Base-by-base conservation (phyloP, 495 filamentous ascomycete species). In the Xylaria scruposa region DNA sequence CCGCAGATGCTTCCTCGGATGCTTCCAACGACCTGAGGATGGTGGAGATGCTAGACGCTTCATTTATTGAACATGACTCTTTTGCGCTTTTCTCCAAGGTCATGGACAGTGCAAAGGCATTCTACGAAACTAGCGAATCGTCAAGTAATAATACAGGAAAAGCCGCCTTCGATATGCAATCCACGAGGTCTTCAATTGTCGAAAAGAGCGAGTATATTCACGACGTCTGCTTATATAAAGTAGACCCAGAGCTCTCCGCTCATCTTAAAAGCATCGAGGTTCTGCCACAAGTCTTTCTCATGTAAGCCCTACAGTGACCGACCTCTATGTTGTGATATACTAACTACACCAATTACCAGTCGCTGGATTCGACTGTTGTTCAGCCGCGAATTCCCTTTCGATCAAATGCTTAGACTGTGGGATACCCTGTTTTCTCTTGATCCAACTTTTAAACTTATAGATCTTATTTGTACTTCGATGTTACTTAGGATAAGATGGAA, bases 291-390 rank as follows among this genome's bases (percentile, higher is more conserved):
- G 92, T 99, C 58, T 99, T 98, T 78, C 81, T 99, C 42, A 97
- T 98, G 92, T 95, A 80, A 82, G 90, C 83, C 62, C 66, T 1
- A 29, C 3, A 1, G 21, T 31, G 9, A 21, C 21, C 19, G 47
- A 3, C 29, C 33, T 5, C n/a, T 68, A 9, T 54, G 3, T 21
- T 4, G 31, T 19, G 21, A 19, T 31, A 70, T 72, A 64, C 76
- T 72, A 66, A 76, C 42, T n/a, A 9, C 31, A 13, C 7, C 19
- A 8, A n/a, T 24, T 33, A 6, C 6, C 36, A 97, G 94, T 73
- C 94, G 96, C 60, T 99, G 96, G 96, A 92, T 98, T 68, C 89
- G 96, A 29, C 89, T 99, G 1, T 81, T 99, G 0, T 99, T 98
- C 77, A 93, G 95, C 53, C 88, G 96, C 64, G 96, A 98, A 82